These are phyloP conservation scores for Astrothelium macrocarpum DNA, from an alignment of 495 filamentous ascomycete genomes.

Conservation along the genomic window DNA sequence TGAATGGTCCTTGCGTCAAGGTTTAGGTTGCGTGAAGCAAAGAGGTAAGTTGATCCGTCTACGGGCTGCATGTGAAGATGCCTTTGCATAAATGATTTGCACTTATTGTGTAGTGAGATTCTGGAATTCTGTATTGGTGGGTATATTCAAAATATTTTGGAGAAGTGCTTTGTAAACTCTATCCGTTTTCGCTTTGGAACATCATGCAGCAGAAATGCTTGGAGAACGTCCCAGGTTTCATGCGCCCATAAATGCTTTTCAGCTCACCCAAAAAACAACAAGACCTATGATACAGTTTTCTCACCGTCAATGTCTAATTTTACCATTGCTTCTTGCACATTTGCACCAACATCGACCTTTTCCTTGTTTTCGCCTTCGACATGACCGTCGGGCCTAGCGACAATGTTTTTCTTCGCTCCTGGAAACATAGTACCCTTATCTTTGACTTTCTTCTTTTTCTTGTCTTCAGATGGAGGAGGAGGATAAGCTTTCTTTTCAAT, in stretches of 20 bases:
- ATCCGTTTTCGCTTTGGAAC: too few species aligned
- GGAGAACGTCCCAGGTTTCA: too few species aligned
- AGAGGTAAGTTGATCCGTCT: not conserved
- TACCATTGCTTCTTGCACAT: slow-evolving; percentile 33
- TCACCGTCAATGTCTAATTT: slow-evolving; percentile 21
- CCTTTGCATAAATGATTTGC: too few species aligned
- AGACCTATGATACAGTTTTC: not conserved
- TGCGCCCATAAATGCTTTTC: not conserved
- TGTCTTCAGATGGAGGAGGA: slow-evolving; percentile 42
- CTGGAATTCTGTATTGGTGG: too few species aligned
- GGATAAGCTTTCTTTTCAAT: slow-evolving; percentile 78
- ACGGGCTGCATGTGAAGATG: not conserved
- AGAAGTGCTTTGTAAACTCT: too few species aligned
- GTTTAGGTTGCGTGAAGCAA: not conserved
- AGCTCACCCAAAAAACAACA: not conserved
- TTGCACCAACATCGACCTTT: slow-evolving; percentile 29
- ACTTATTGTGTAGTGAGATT: too few species aligned
- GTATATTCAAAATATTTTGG: too few species aligned
- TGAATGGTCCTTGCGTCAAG: not conserved
- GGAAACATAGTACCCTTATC: slow-evolving; percentile 65
- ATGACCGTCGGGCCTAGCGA: slow-evolving; percentile 29
- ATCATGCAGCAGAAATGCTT: too few species aligned
- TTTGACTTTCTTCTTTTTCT: slow-evolving; percentile 73
- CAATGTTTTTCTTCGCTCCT: slow-evolving; percentile 28
- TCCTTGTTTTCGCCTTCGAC: slow-evolving; percentile 32